Evolutionary conservation across 371 early-diverging fungal genomes (phyloP).

Genomic region (Mortierella sp.): DNA sequence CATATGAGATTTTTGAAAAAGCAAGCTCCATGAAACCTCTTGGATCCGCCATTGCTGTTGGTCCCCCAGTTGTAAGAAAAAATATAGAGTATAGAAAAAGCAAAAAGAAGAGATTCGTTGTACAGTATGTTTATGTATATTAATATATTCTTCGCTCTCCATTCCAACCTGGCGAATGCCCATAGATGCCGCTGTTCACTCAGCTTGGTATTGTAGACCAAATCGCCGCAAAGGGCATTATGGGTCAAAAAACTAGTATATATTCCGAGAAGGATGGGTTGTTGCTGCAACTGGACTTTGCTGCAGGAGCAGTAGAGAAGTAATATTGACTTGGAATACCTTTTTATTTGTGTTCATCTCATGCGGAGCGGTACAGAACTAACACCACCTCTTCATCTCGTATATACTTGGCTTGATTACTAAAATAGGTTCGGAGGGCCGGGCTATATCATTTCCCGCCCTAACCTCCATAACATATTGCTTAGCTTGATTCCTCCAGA

Average conservation of each 20-base stretch:
- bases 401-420: background rate
- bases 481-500: conserved; percentile 11
- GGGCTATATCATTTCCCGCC: conserved; percentile 13
- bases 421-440: conserved; percentile 12
- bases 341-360: background rate
- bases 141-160: background rate
- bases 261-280: background rate
- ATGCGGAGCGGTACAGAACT: background rate
- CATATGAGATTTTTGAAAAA: conserved; percentile 10
- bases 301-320: background rate
- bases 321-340: background rate
- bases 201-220: conserved; percentile 22
- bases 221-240: background rate
- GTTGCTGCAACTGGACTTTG: background rate
- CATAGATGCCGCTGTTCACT: conserved; percentile 13
- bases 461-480: conserved; percentile 15
- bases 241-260: background rate
- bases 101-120: background rate
- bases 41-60: conserved; percentile 20
- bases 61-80: conserved; percentile 4
- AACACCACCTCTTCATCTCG: no score
- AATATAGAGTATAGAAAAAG: background rate
- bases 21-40: conserved; percentile 6
- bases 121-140: no score
- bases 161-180: no score